phyloP scores from a whole-genome alignment of 768 basidiomycete species.

The Tricholoma sp. region DNA sequence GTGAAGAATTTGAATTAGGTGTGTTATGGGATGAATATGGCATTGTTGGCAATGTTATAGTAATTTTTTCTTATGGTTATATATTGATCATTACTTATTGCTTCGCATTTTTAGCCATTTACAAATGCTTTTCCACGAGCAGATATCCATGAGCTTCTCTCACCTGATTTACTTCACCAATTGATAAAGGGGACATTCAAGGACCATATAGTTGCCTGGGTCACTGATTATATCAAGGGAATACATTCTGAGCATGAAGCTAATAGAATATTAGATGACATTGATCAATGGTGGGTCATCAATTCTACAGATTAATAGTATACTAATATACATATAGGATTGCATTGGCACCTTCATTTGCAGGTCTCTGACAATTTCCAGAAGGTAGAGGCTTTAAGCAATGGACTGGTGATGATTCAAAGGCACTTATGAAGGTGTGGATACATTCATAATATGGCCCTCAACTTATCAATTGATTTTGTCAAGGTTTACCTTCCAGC shows the following conservation, averaged over 20 bases:
- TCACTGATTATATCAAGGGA: conserved; percentile 18
- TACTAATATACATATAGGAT: conserved; percentile 1
- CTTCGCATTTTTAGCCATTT: not conserved
- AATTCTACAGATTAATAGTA: not conserved
- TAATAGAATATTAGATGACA: conserved; percentile 21
- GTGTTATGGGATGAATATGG: not conserved
- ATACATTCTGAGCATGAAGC: conserved; percentile 11
- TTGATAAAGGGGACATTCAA: conserved; percentile 27
- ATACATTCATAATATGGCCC: too few relatives aligned
- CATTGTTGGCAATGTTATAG: conserved; percentile 1
- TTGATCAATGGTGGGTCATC: conserved; percentile 18
- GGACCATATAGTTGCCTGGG: conserved; percentile 27
- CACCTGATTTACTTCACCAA: conserved; percentile 28
- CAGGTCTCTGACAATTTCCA: conserved; percentile 6
- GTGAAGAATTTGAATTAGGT: not conserved
- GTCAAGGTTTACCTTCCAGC: conserved; percentile 12
- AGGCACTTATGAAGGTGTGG: not conserved
- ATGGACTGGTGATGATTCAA: conserved; percentile 14
- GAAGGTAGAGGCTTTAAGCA: conserved; percentile 12
- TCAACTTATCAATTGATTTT: too few relatives aligned
- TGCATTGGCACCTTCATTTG: conserved; percentile 8
- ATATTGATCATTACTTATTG: not conserved
- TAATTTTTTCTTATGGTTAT: not conserved
- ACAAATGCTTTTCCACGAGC: not conserved
- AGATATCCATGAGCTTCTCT: conserved; percentile 16